Conservation (phyloP, 257 asterid species). For the Catharanthus roseus region DNA sequence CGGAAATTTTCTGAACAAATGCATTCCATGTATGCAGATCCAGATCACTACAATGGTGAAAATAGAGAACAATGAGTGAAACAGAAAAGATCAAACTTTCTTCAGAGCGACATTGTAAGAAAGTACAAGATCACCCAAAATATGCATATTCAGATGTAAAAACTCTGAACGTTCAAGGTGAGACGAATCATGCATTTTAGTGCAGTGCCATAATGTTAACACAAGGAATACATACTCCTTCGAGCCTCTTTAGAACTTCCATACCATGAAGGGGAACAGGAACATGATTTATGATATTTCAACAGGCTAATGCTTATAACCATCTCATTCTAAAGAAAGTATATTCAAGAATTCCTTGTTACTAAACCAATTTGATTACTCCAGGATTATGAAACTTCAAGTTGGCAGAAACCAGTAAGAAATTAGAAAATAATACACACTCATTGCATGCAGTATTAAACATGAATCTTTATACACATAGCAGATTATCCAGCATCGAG, state of each 20-base stretch:
- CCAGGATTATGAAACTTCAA: background rate
- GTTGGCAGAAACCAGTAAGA: background rate
- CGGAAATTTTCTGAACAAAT: background rate
- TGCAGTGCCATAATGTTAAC: background rate
- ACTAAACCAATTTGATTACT: background rate
- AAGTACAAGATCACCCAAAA: background rate
- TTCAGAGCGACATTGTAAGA: background rate
- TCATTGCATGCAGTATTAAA: no score
- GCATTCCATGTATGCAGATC: background rate
- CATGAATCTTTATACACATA: no score
- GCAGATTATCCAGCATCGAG: no score
- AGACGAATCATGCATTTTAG: background rate
- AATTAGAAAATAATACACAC: background rate
- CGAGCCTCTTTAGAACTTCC: background rate
- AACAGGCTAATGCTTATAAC: background rate
- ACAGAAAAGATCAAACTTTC: background rate
- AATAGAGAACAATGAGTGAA: background rate
- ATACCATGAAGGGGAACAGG: background rate
- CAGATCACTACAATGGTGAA: background rate
- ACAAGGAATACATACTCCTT: background rate
- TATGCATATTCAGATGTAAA: background rate
- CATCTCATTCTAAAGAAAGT: background rate
- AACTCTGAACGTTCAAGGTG: background rate
- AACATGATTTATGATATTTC: background rate
- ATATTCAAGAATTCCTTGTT: background rate